These are phyloP conservation scores for Bruguiera parviflora DNA, from an alignment of 345 rosid genomes.

Conservation along the genomic window DNA sequence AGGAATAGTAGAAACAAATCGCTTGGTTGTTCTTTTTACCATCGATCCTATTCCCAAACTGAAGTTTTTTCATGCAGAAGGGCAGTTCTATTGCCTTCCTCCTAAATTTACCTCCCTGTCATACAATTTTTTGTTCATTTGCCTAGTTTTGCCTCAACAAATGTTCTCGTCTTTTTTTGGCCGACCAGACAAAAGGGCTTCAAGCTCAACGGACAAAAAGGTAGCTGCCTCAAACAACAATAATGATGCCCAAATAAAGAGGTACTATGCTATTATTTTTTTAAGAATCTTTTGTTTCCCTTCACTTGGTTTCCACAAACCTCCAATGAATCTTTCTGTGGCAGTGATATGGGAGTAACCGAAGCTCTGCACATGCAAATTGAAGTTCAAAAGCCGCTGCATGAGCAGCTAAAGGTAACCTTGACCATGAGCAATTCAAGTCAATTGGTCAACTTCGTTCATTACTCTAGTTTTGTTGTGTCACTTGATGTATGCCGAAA, in stretches of 20 bases:
- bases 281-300: neutral
- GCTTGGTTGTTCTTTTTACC: too few species aligned
- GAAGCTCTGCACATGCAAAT: conserved; percentile 30
- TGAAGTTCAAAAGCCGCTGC: conserved; percentile 32
- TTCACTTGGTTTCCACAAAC: neutral
- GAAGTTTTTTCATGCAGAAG: too few species aligned
- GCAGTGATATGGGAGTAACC: conserved; percentile 13
- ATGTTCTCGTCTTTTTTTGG: neutral
- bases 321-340: neutral
- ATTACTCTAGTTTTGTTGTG: too few species aligned
- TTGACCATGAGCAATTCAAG: neutral
- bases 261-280: conserved; percentile 3
- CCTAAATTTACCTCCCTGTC: neutral
- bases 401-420: conserved; percentile 29
- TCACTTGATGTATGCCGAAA: too few species aligned
- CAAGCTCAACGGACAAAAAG: conserved; percentile 15
- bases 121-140: neutral
- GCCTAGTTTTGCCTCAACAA: neutral
- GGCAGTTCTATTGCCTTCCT: too few species aligned
- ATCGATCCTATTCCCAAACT: too few species aligned
- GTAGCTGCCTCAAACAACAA: conserved; percentile 4
- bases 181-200: conserved; percentile 20
- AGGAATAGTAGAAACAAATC: too few species aligned
- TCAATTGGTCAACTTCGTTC: neutral
- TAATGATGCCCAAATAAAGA: conserved; percentile 1